Evolutionary conservation across 176 grass and related monocot species (phyloP), one percentile per base, ranked within the genome.

Genomic region (Zizania latifolia): DNA sequence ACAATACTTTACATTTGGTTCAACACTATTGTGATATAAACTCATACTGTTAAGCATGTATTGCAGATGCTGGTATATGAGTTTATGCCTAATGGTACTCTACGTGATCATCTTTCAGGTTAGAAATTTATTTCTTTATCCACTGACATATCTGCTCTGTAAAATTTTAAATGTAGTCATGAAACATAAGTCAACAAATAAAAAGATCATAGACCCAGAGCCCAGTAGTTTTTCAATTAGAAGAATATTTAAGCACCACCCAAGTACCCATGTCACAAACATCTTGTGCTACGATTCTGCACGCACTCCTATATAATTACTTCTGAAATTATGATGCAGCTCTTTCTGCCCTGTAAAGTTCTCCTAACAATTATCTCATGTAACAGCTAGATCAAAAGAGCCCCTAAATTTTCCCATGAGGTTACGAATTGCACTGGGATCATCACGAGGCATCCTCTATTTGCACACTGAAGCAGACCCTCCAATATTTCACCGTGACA

Each of bases 31-130:
- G 10, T 73, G 68, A 77, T 32, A 26, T 30, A 50, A 36, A 31
- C 67, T 89, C 31, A 81, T 57, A 58, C 23, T 56, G 4, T 73
- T 82, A 60, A 72, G 0, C 60, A 19, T 80, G 53, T 73, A 68
- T 81, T 78, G 55, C 90, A 93, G 90, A 89, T 93, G 86, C 69
- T 93, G 73, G 83, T 93, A n/a, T 89, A 93, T 71, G 90, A 93
- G 73, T 89, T 82, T 83, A 89, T 93, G 90, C 77, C 90, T 51
- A 93, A 93, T 57, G 90, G 86, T 75, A 87, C 51, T 84, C 72
- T 93, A 48, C 86, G 86, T 32, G 90, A 93, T 66, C 81, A 89
- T 83, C 45, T 93, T 71, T 93, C 90, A 74, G 83, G 86, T 93
- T 29, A 86, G 62, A 71, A 45, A 40, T 41, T 81, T 64, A 30